phyloP scores from a whole-genome alignment of 2,329 filamentous ascomycete genomes.

The Cladobotryum mycophilum region DNA sequence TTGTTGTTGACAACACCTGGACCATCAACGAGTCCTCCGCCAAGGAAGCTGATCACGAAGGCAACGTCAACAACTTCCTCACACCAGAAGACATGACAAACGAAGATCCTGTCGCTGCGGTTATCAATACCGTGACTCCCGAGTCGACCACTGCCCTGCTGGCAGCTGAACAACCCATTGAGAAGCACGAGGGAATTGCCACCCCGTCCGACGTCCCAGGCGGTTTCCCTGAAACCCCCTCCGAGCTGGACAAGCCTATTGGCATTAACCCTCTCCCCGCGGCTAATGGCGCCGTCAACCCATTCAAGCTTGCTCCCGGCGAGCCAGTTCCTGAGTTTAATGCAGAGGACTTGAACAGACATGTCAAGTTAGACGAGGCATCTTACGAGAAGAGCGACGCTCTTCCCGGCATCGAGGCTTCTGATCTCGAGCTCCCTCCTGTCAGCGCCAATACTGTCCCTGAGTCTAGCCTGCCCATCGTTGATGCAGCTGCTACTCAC shows the following conservation, averaged over 20 bases:
- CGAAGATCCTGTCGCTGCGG: constrained; percentile 39
- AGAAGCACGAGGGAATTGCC: constrained; percentile 14
- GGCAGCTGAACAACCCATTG: constrained; percentile 39
- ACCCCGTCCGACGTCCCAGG: constrained; percentile 36
- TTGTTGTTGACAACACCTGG: constrained; percentile 92
- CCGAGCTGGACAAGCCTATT: constrained; percentile 47
- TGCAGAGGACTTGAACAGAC: constrained; percentile 62
- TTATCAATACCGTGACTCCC: constrained; percentile 63
- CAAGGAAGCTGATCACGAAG: constrained; percentile 73
- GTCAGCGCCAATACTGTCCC: constrained; percentile 64
- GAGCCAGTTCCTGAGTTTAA: constrained; percentile 71
- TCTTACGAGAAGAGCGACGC: constrained; percentile 80
- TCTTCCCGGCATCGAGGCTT: constrained; percentile 41
- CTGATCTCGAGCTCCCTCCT: constrained; percentile 42
- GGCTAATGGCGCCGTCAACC: constrained; percentile 63
- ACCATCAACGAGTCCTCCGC: constrained; percentile 73
- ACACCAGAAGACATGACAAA: constrained; percentile 61
- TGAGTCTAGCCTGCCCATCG: constrained; percentile 72
- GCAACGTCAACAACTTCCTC: constrained; percentile 92
- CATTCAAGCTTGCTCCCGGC: constrained; percentile 70
- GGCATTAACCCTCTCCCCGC: constrained; percentile 57
- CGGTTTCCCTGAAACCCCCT: constrained; percentile 61
- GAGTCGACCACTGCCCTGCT: constrained; percentile 65
- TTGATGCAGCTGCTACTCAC: constrained; percentile 33
- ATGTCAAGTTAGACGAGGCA: constrained; percentile 72